A percentile compares a stretch with the other conserved stretches of the same genome.
Conservation (phyloP, 2,329 filamentous ascomycete species). For the Escovopsis weberi region DNA sequence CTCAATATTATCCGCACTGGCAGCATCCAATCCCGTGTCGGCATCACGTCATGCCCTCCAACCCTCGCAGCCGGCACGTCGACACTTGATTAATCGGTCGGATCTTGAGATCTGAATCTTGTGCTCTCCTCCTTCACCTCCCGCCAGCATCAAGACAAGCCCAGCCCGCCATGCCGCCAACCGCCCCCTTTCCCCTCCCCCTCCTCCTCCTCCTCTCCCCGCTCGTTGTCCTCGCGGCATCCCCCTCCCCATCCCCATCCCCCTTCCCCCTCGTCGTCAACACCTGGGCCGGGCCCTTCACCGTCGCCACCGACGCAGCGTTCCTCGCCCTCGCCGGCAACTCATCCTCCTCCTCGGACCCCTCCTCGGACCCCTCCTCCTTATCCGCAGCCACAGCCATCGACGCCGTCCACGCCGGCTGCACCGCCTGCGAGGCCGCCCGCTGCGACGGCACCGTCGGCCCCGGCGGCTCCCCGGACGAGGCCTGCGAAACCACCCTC, state of each 20-base stretch:
- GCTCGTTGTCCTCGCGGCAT: constrained; percentile 3
- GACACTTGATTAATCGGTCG: too few species aligned
- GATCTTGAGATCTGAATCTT: too few species aligned
- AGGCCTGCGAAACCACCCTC: constrained; percentile 41
- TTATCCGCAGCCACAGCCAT: constrained; percentile 23
- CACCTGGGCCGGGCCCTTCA: constrained; percentile 40
- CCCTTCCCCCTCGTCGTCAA: constrained; percentile 35
- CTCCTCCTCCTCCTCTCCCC: neutral
- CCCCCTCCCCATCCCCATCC: constrained; percentile 4
- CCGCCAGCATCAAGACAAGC: too few species aligned
- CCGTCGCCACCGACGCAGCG: constrained; percentile 35
- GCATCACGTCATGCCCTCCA: too few species aligned
- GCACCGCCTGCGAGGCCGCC: constrained; percentile 33
- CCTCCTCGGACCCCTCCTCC: constrained; percentile 13
- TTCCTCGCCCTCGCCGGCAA: constrained; percentile 21
- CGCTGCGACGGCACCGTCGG: constrained; percentile 42
- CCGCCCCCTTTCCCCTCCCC: too few species aligned
- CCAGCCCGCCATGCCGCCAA: too few species aligned
- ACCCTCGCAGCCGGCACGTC: too few species aligned
- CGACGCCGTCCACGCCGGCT: constrained; percentile 38
- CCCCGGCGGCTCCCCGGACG: constrained; percentile 39
- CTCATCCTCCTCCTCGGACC: constrained; percentile 11
- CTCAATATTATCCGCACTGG: too few species aligned
- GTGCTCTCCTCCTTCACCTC: too few species aligned
- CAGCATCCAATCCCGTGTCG: too few species aligned